Evolutionary conservation across 768 basidiomycete species (phyloP).

Genomic region (Lentinus tigrinus): DNA sequence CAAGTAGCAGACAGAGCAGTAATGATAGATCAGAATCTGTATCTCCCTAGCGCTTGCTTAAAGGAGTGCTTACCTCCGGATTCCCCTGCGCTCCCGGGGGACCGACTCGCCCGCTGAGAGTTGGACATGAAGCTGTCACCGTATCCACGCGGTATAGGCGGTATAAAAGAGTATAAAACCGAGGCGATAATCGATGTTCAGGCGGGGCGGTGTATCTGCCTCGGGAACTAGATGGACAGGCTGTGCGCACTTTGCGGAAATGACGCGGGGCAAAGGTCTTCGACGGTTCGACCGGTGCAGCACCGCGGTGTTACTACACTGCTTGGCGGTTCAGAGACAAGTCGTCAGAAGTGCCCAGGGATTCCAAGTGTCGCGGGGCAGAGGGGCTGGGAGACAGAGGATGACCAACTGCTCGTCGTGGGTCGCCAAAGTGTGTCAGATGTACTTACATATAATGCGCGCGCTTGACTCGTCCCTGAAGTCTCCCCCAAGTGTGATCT

Average conservation of each 20-base stretch:
- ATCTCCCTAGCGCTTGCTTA: slow-evolving; percentile 3
- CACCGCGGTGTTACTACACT: too few relatives aligned
- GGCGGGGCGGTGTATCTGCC: not conserved
- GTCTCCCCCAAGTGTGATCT: not conserved
- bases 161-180: too few relatives aligned
- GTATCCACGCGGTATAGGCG: slow-evolving; percentile 10
- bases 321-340: too few relatives aligned
- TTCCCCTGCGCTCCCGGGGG: slow-evolving; percentile 13
- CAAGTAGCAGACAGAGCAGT: slow-evolving; percentile 5
- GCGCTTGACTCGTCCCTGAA: not conserved
- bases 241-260: not conserved
- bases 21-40: slow-evolving; percentile 16
- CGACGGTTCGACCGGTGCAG: too few relatives aligned
- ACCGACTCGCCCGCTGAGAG: slow-evolving; percentile 13
- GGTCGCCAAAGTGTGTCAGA: not conserved
- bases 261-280: too few relatives aligned
- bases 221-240: not conserved
- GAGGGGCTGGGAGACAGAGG: too few relatives aligned
- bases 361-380: too few relatives aligned
- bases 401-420: too few relatives aligned
- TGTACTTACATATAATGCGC: not conserved
- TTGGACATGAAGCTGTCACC: slow-evolving; percentile 15
- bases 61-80: slow-evolving; percentile 14
- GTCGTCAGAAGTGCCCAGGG: too few relatives aligned
- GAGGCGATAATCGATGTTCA: not conserved